Conservation (phyloP, 2,329 filamentous ascomycete species). For the Claviceps capensis region DNA sequence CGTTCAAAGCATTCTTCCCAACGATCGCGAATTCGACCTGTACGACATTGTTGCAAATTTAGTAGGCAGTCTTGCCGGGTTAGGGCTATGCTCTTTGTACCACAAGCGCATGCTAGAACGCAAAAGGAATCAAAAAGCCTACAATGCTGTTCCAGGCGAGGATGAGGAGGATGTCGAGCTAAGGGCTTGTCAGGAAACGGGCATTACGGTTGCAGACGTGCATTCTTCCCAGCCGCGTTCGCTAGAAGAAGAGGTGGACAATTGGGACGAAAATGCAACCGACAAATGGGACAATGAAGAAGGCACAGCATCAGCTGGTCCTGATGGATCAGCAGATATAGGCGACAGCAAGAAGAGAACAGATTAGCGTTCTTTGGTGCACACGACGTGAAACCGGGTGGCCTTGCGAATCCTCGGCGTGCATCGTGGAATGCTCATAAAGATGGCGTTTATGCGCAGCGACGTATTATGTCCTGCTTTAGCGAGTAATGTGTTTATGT, state of each 20-base stretch:
- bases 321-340: slow-evolving; percentile 13
- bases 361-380: slow-evolving; percentile 12
- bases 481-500: neutral
- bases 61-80: slow-evolving; percentile 56
- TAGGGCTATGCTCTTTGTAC: slow-evolving; percentile 77
- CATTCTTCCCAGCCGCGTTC: slow-evolving; percentile 18
- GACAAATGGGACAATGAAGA: slow-evolving; percentile 44
- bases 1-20: slow-evolving; percentile 61
- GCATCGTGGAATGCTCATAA: neutral
- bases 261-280: slow-evolving; percentile 77
- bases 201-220: slow-evolving; percentile 31
- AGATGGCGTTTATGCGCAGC: neutral
- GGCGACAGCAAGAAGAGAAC: slow-evolving; percentile 20
- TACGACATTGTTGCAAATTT: slow-evolving; percentile 84
- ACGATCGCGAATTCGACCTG: slow-evolving; percentile 57
- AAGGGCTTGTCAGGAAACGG: slow-evolving; percentile 56
- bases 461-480: neutral
- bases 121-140: slow-evolving; percentile 59
- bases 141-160: slow-evolving; percentile 53
- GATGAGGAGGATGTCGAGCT: slow-evolving; percentile 62
- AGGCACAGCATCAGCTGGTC: slow-evolving; percentile 9
- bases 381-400: neutral
- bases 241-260: slow-evolving; percentile 74
- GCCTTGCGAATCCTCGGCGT: neutral
- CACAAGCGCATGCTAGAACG: slow-evolving; percentile 92